These are phyloP conservation scores for Geotrichum reessii DNA, from an alignment of 1,139 yeast genomes.

Conservation along the genomic window DNA sequence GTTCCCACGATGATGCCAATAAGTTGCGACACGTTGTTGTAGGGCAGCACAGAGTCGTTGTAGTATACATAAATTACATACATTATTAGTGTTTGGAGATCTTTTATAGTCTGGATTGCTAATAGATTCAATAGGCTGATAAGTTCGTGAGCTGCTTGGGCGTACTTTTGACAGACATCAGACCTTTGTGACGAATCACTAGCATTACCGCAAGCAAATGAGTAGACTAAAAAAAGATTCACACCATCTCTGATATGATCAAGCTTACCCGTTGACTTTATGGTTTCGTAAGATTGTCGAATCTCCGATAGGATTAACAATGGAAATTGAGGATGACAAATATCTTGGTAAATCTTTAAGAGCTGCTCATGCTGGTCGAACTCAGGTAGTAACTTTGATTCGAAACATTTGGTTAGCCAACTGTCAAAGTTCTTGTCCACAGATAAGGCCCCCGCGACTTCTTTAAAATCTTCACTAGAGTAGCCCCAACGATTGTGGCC, in stretches of 20 bases:
- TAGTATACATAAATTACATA: constrained; percentile 2
- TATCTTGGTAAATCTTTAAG: not conserved
- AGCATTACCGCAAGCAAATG: not conserved
- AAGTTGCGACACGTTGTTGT: not conserved
- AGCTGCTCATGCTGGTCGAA: not conserved
- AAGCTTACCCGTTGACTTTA: not conserved
- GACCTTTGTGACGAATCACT: not conserved
- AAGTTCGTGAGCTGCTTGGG: not conserved
- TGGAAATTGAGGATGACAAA: constrained; percentile 9
- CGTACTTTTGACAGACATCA: not conserved
- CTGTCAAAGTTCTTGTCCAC: not conserved
- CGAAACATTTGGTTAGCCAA: not conserved
- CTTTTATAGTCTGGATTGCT: not conserved
- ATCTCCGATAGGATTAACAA: not conserved
- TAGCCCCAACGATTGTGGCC: constrained; percentile 17
- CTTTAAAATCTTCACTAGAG: not conserved
- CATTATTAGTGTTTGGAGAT: not conserved
- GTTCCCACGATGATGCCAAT: constrained; percentile 7
- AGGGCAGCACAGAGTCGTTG: not conserved
- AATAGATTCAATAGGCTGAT: not conserved
- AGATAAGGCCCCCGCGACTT: not conserved
- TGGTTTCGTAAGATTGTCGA: not conserved
- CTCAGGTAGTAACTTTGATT: not conserved
- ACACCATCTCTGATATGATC: not conserved
- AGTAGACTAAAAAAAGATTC: not conserved